phyloP scores from a whole-genome alignment of 257 asterid species.

The Orobanche coerulescens region DNA sequence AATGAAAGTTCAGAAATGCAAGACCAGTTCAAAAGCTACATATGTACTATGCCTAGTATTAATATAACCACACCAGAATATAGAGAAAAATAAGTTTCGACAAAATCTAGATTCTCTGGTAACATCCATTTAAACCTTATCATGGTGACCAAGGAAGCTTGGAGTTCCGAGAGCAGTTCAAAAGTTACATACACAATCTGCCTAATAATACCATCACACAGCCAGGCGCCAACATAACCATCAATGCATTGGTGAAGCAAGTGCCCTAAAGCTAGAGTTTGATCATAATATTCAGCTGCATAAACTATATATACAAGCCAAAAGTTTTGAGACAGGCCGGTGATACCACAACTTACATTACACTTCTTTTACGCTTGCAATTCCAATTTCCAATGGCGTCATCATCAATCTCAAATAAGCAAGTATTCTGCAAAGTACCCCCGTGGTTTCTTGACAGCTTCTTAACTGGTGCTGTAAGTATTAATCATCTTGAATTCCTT shows the following conservation, averaged over 20 bases:
- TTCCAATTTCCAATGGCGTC: neutral
- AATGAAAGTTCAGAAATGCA: no score
- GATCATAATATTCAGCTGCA: neutral
- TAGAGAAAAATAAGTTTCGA: no score
- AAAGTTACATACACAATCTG: neutral
- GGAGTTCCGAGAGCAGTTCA: no score
- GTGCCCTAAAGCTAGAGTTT: neutral
- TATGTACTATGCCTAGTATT: no score
- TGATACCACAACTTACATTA: neutral
- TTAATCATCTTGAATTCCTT: neutral
- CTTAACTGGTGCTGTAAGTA: slow-evolving; percentile 1
- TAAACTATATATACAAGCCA: slow-evolving; percentile 7
- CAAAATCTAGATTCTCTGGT: no score
- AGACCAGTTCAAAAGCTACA: no score
- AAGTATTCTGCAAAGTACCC: neutral
- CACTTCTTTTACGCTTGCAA: slow-evolving; percentile 13
- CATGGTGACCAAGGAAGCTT: no score
- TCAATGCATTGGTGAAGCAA: neutral
- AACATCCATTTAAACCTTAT: no score
- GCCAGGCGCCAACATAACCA: no score
- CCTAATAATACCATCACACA: neutral
- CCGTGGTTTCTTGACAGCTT: slow-evolving; percentile 27
- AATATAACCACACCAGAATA: no score
- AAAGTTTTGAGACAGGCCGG: neutral
- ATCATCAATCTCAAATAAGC: neutral